Evolutionary conservation across 306 rosid species (phyloP).

Genomic region (Prosopis cineraria): DNA sequence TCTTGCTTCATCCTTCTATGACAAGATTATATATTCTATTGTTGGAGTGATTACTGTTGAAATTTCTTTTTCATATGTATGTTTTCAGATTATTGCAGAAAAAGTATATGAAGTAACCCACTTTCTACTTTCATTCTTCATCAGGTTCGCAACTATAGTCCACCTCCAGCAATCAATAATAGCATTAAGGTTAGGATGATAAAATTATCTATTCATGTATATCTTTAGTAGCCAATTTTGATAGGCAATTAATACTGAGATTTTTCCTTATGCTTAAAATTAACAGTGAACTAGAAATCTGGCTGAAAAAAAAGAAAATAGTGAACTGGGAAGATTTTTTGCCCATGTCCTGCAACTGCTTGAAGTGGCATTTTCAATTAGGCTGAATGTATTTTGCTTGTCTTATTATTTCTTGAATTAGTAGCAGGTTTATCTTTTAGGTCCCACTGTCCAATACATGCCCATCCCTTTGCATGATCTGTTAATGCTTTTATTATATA

Average conservation of each 20-base stretch:
- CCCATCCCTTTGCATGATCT: not conserved
- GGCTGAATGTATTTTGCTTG: not conserved
- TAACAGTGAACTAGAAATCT: not conserved
- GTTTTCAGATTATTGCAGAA: not conserved
- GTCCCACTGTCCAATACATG: not conserved
- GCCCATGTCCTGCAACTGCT: not conserved
- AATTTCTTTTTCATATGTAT: not conserved
- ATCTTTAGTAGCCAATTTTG: not conserved
- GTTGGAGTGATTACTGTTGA: not conserved
- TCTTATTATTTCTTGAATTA: not conserved
- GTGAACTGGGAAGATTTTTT: not conserved
- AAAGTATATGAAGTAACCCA: not conserved
- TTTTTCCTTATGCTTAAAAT: not conserved
- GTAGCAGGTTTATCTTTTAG: not conserved
- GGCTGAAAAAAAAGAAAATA: not conserved
- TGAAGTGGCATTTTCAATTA: not conserved
- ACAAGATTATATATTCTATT: not conserved
- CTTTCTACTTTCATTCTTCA: slow-evolving; percentile 26
- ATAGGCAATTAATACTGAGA: not conserved
- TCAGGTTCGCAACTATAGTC: slow-evolving; percentile 79
- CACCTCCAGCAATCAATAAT: slow-evolving; percentile 73
- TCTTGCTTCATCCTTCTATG: not conserved
- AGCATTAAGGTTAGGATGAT: slow-evolving; percentile 73
- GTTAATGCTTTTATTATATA: not conserved
- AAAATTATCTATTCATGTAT: not conserved